Base-by-base conservation (phyloP, 2,329 filamentous ascomycete genomes). In the Cladophialophora exuberans region DNA sequence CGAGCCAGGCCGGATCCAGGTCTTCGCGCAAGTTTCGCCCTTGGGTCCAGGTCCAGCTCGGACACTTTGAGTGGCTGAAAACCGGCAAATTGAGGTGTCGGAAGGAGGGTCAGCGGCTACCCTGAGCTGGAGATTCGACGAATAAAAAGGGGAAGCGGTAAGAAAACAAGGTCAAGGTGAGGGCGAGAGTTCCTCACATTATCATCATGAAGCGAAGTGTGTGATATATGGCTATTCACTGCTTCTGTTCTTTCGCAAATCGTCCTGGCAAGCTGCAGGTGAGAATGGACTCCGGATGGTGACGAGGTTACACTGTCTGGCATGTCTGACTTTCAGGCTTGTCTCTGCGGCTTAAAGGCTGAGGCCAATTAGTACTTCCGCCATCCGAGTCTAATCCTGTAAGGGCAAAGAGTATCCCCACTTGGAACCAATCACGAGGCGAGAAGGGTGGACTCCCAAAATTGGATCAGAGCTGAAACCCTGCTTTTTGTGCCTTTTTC, bases 61-160 rank as follows among this genome's bases (percentile, higher is more conserved):
- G 13, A 18, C 18, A 15, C 13, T 18, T 10, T 39, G n/a, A 49
- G 46, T 49, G 46, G 46, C 46, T 49, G 46, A 41, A 10, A 15
- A 22, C 33, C 23, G 33, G 46, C 39, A 49, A 49, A 49, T 49
- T 49, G 46, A 28, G 17, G 22, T 41, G 46, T 41, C 46, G 46
- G 31, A 49, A 49, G 46, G 46, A 49, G 46, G 22, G 46, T 38
- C 46, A 25, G 46, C 46, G 46, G 46, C 28, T 49, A 49, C 46
- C 46, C 22, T 38, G 11, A 11, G 15, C 22, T 13, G 22, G 28
- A 22, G 5, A 39, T 49, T 48, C 39, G 46, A 49, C 33, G 30
- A 39, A 41, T 41, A 20, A 49, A 48, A 13, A 49, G 44, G 28
- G 44, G 31, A 11, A n/a, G n/a, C 13, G n/a, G 23, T 18, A 17